Evolutionary conservation across 1,139 yeast species (phyloP), one percentile per base, ranked within the genome.

Genomic region (Hanseniaspora sp.): DNA sequence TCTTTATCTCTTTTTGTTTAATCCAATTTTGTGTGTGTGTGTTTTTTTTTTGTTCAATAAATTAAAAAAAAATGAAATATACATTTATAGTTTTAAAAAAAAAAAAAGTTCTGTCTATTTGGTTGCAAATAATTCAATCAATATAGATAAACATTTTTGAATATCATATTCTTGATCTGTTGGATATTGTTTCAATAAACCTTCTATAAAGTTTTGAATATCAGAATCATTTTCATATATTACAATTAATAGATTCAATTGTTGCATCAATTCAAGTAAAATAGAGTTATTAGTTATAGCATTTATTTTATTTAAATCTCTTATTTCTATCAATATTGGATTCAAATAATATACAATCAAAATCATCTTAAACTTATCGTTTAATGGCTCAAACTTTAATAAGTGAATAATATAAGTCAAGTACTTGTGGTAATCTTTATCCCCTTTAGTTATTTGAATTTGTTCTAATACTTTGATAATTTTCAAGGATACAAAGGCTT

Each of bases 401-500:
- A 49, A 29, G 5, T 43, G 33, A 8, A 29, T 38, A 11, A 44
- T 15, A 44, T 43, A 49, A 11, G 34, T 43, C 23, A 49, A 30
- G 28, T 35, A 46, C 29, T 49, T 49, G 39, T 29, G 31, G 34
- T 46, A 29, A 29, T 49, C 38, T 12, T n/a, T 37, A 3, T 12
- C 12, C 15, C 35, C 42, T 11, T 17, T 28, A 29, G 31, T 28
- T 1, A 3, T 42, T 6, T n/a, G 30, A 3, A 45, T 37, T 8
- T 43, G 37, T 43, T 49, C 53, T 17, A 49, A 15, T 23, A 39
- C 48, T 33, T 51, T 51, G 9, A 51, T 37, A 12, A 51, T 44
- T 1, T 44, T 30, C 18, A 51, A 51, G 15, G 29, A 7, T 1
- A 45, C 41, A 40, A 51, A 51, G 8, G 48, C 44, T 45, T 51